Evolutionary conservation across 1,284 basidiomycete species (phyloP).

Genomic region (Earliella scabrosa): DNA sequence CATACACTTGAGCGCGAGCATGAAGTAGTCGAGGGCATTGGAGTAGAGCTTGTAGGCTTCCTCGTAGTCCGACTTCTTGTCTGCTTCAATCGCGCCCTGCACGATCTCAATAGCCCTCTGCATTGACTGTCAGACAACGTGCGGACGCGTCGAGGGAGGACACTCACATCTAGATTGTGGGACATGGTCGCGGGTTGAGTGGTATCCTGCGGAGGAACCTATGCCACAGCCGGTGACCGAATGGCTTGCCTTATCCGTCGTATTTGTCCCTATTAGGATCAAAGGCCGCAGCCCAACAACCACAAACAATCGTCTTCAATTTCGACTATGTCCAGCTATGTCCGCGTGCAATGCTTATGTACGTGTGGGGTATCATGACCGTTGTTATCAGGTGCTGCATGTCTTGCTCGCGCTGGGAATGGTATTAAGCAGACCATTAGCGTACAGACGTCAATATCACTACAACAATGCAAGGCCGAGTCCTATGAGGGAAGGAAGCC

Average conservation of each 20-base stretch:
- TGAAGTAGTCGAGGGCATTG: constrained; percentile 97
- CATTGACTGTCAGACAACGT: not conserved
- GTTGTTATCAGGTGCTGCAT: not conserved
- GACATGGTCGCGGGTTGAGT: constrained; percentile 32
- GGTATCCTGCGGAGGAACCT: constrained; percentile 11
- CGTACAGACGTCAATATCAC: constrained; percentile 26
- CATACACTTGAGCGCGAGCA: constrained; percentile 86
- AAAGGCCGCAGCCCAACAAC: constrained; percentile 27
- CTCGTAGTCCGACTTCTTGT: constrained; percentile 91
- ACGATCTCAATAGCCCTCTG: constrained; percentile 96
- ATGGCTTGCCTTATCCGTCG: constrained; percentile 15
- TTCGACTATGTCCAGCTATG: too few species aligned
- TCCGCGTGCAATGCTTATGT: too few species aligned
- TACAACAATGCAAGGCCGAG: constrained; percentile 23
- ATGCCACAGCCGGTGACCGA: constrained; percentile 12
- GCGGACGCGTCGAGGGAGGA: not conserved
- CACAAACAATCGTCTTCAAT: constrained; percentile 21
- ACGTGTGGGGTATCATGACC: too few species aligned
- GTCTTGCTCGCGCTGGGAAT: not conserved
- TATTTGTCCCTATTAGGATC: constrained; percentile 35
- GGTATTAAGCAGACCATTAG: constrained; percentile 25
- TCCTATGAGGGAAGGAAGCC: constrained; percentile 13
- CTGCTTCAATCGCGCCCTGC: constrained; percentile 94
- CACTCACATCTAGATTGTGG: constrained; percentile 41
- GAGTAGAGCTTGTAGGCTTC: constrained; percentile 95